Evolutionary conservation across 83 land plant species (phyloP).

Genomic region (Isoetes engelmannii): DNA sequence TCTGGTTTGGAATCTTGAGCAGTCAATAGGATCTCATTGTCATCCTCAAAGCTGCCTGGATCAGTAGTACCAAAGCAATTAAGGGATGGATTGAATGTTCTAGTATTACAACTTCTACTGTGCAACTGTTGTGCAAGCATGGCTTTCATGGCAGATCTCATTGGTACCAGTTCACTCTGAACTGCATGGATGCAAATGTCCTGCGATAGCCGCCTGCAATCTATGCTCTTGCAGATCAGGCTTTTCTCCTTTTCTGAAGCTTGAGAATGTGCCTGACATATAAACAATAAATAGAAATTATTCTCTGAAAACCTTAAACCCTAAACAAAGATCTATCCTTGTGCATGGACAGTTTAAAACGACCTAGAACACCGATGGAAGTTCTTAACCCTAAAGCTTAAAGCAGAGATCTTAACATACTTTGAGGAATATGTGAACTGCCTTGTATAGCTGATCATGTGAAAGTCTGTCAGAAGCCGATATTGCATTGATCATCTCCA

Average conservation of each 20-base stretch:
- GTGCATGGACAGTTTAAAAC: not conserved
- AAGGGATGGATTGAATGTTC: not conserved
- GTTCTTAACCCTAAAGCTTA: not conserved
- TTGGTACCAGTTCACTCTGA: not conserved
- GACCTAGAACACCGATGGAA: not conserved
- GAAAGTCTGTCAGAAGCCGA: not conserved
- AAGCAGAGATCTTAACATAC: not conserved
- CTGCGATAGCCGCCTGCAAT: not conserved
- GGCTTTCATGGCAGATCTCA: not conserved
- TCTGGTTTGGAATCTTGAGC: not conserved
- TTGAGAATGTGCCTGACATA: not conserved
- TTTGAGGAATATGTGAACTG: constrained; percentile 9
- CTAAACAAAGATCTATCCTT: constrained; percentile 1
- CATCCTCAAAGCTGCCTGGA: not conserved
- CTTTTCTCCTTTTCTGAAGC: not conserved
- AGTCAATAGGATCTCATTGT: not conserved
- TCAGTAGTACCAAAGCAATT: not conserved
- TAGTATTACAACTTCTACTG: not conserved
- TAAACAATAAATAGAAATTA: not conserved
- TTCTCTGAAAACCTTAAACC: not conserved
- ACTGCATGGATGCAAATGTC: not conserved
- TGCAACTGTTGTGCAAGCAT: not conserved
- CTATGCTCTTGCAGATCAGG: not conserved
- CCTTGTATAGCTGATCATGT: constrained; percentile 15
- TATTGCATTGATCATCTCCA: not conserved